Conservation (phyloP, 2,329 filamentous ascomycete genomes). For the Eutypa lata region DNA sequence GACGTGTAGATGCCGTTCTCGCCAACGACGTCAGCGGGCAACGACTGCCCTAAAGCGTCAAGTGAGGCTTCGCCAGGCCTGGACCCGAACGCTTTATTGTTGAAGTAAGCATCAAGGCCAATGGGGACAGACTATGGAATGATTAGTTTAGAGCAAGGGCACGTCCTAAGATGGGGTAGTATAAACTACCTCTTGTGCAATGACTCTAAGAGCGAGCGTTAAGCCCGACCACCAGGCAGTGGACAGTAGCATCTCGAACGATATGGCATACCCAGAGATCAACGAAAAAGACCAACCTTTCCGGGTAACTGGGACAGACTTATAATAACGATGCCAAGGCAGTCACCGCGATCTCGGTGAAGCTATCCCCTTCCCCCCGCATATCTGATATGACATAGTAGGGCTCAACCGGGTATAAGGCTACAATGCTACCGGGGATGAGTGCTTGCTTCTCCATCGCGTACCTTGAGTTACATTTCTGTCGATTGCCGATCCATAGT, state of each 20-base stretch:
- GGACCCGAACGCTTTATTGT: slow-evolving; percentile 46
- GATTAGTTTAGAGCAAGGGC: slow-evolving; percentile 1
- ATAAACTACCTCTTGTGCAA: not conserved
- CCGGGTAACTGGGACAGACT: not conserved
- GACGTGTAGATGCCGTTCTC: slow-evolving; percentile 35
- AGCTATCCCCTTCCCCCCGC: not conserved
- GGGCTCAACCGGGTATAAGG: not conserved
- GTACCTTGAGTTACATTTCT: not conserved
- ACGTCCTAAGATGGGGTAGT: not conserved
- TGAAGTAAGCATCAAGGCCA: slow-evolving; percentile 35
- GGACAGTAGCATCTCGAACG: not conserved
- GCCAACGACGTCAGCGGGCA: slow-evolving; percentile 30
- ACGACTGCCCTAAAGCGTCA: slow-evolving; percentile 39
- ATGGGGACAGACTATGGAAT: slow-evolving; percentile 24
- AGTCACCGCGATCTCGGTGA: not conserved
- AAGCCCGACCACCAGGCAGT: not conserved
- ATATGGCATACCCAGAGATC: not conserved
- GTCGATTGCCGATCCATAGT: not conserved
- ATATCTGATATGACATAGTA: not conserved
- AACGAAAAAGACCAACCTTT: not conserved
- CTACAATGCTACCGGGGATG: not conserved
- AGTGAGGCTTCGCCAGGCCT: slow-evolving; percentile 44
- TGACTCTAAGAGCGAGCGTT: not conserved
- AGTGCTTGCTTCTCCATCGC: not conserved
- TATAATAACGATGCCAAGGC: not conserved